Base-by-base conservation (phyloP, 495 filamentous ascomycete species). In the Talaromyces nanjingensis region DNA sequence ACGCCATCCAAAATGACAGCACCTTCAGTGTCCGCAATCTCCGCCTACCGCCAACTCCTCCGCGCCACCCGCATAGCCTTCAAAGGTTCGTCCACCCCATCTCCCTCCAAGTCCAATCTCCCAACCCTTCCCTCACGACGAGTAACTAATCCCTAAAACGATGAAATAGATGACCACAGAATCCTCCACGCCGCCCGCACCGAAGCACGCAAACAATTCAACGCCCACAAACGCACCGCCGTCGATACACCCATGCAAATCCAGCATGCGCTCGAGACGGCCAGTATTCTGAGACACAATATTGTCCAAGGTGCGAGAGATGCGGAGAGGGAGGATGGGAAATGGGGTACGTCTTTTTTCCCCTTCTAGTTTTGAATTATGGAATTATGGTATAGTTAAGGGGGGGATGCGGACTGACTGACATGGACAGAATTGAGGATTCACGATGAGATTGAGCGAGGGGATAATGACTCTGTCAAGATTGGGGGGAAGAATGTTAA, bases 381-480 rank as follows among this genome's bases (percentile, higher is more conserved):
- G 5, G 6, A 7, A 7, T 7, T 3, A 37, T 37, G 5, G 16
- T 57, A 25, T 33, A 55, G n/a, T n/a, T n/a, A 53, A 52, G 53
- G 2, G 34, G 37, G 6, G 37, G 2, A 33, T 39, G 53, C 60
- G 1, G 25, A 25, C 25, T 25, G 25, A 25, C 27, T 64, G 27
- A 31, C 33, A 52, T 59, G 14, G 62, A 54, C 66, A 96, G 92
- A 90, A 72, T 79, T 98, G 59, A 80, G 85, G 16, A 96, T 98
- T 69, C 94, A 97, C 73, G 84, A 96, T 57, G 79, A 93, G 62
- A 98, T 90, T 53, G 94, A 98, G 74, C 82, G 91, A 37, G 92
- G 93, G 31, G 91, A 97, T 77, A 98, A 98, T 69, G 90, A 96
- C 62, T 89, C 87, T 6, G 84, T 96, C 68, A 92, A 91, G 74